Evolutionary conservation across 2,329 filamentous ascomycete species (phyloP).

Genomic region (Beauveria australis): DNA sequence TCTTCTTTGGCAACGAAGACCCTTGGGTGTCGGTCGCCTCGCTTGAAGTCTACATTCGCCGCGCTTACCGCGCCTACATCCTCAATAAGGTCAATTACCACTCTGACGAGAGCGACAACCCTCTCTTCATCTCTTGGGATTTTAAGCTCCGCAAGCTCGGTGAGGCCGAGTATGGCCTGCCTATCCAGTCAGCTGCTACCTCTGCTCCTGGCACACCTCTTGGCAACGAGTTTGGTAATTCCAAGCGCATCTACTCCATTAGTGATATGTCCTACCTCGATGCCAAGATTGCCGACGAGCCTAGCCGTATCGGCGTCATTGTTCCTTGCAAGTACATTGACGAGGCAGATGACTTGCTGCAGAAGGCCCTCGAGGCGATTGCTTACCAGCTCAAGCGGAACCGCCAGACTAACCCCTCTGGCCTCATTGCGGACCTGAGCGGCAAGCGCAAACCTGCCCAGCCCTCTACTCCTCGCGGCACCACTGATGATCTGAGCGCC

Average conservation of each 20-base stretch:
- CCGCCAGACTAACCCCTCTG: conserved; percentile 42
- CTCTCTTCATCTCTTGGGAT: conserved; percentile 86
- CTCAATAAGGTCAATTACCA: conserved; percentile 87
- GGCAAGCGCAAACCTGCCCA: conserved; percentile 55
- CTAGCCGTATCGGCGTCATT: conserved; percentile 84
- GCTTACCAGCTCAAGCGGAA: conserved; percentile 52
- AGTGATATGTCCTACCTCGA: conserved; percentile 91
- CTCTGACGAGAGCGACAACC: conserved; percentile 58
- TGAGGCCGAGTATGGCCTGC: conserved; percentile 79
- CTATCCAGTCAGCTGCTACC: conserved; percentile 69
- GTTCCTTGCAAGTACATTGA: conserved; percentile 90
- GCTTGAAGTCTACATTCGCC: conserved; percentile 91
- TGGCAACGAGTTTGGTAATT: conserved; percentile 35
- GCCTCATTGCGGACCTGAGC: conserved; percentile 63
- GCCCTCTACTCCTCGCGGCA: not conserved
- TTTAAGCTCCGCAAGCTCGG: conserved; percentile 91
- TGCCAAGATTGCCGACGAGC: conserved; percentile 65
- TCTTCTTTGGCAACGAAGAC: conserved; percentile 92
- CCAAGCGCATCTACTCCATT: conserved; percentile 82
- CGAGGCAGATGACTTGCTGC: conserved; percentile 80
- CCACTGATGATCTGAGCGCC: conserved; percentile 74
- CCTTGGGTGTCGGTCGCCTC: conserved; percentile 90
- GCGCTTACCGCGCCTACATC: conserved; percentile 92
- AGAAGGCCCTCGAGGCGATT: conserved; percentile 77
- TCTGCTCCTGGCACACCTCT: conserved; percentile 75